phyloP scores from a whole-genome alignment of 257 asterid species.

The Galeopsis tetrahit region DNA sequence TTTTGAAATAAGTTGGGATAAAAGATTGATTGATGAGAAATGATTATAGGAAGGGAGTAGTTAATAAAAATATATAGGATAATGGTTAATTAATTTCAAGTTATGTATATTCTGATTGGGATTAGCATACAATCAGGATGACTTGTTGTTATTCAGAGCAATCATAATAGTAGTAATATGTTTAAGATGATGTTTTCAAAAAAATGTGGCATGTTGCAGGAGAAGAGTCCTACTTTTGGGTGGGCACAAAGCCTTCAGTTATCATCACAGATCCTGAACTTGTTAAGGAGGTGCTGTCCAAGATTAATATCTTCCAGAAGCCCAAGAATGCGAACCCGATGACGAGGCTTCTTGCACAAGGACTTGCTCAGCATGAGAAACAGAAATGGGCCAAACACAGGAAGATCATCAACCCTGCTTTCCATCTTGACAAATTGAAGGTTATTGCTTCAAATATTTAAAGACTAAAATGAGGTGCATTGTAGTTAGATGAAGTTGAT shows the following conservation, averaged over 20 bases:
- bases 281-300: conserved; percentile 26
- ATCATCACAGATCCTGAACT: conserved; percentile 25
- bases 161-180: no score
- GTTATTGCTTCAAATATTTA: background rate
- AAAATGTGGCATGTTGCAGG: conserved; percentile 18
- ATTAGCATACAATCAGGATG: no score
- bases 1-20: no score
- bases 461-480: no score
- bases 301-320: conserved; percentile 14
- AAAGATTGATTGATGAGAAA: no score
- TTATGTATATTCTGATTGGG: no score
- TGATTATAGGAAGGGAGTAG: no score
- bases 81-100: no score
- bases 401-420: conserved; percentile 24
- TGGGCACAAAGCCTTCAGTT: conserved; percentile 30
- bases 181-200: no score
- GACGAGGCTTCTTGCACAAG: conserved; percentile 7
- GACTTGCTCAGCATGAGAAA: background rate
- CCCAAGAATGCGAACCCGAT: background rate
- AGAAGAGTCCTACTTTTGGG: conserved; percentile 20
- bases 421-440: conserved; percentile 14
- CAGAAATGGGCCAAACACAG: conserved; percentile 15
- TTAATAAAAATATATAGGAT: no score
- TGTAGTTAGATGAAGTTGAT: background rate
- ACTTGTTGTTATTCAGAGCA: no score